Percentiles rank a stretch among this genome's conserved stretches.
phyloP scores from a whole-genome alignment of 805 yeast genomes.

The Hanseniaspora guilliermondii region DNA sequence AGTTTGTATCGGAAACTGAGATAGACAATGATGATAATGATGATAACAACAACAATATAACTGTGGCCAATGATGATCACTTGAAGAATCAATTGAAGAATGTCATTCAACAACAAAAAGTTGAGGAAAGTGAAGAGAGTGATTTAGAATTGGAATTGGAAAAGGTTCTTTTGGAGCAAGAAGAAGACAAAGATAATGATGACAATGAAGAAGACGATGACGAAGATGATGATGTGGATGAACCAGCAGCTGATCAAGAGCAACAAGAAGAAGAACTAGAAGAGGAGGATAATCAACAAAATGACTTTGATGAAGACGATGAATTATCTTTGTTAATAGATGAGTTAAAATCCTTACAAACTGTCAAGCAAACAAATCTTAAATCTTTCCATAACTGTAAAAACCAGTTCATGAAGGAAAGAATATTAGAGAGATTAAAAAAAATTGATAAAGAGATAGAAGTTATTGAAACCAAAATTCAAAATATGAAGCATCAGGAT shows the following conservation, averaged over 20 bases:
- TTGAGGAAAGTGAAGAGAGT: constrained; percentile 19
- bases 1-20: constrained; percentile 49
- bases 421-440: constrained; percentile 12
- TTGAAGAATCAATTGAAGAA: constrained; percentile 22
- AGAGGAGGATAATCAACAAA: constrained; percentile 28
- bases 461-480: constrained; percentile 6
- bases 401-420: constrained; percentile 13
- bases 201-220: constrained; percentile 25
- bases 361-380: constrained; percentile 10
- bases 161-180: constrained; percentile 25
- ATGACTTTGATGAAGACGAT: constrained; percentile 31
- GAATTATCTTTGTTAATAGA: constrained; percentile 20
- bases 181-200: constrained; percentile 18
- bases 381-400: constrained; percentile 12
- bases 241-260: constrained; percentile 25
- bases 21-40: constrained; percentile 17
- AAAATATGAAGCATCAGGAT: background rate
- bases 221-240: constrained; percentile 11
- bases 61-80: constrained; percentile 16
- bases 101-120: constrained; percentile 13
- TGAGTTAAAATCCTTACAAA: constrained; percentile 5
- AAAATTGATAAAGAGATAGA: constrained; percentile 12
- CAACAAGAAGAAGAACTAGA: constrained; percentile 30
- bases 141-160: constrained; percentile 19
- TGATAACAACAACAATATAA: background rate